Percentiles rank a stretch among this genome's conserved stretches.
These are phyloP conservation scores for Polytrichum commune DNA, from an alignment of 225 moss, liverwort and hornwort species.

Conservation along the genomic window DNA sequence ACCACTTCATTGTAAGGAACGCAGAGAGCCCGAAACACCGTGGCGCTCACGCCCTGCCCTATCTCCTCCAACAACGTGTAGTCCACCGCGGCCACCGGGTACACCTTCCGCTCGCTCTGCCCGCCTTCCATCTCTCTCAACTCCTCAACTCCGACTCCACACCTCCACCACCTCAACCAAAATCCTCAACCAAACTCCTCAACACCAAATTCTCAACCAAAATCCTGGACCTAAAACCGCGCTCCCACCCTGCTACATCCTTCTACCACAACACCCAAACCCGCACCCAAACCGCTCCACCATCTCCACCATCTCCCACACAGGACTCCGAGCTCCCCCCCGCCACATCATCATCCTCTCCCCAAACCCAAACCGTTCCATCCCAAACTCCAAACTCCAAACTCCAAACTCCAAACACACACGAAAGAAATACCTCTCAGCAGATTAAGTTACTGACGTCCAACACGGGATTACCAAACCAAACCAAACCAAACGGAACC, in stretches of 20 bases:
- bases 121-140: conserved; percentile 34
- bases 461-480: no score
- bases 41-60: conserved; percentile 89
- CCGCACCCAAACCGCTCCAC: background rate
- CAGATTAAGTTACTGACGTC: no score
- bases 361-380: background rate
- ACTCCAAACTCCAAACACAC: background rate
- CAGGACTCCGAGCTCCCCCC: background rate
- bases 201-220: no score
- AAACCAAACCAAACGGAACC: no score
- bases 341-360: background rate
- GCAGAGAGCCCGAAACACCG: conserved; percentile 73
- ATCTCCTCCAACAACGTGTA: conserved; percentile 91
- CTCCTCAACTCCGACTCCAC: background rate
- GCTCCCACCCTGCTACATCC: conserved; percentile 4
- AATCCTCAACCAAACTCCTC: no score
- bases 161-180: background rate
- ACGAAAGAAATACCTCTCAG: background rate
- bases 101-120: conserved; percentile 34
- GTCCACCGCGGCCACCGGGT: conserved; percentile 59
- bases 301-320: background rate
- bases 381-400: background rate
- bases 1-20: conserved; percentile 73
- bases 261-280: conserved; percentile 9
- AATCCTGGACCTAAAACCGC: background rate